A percentile compares a stretch with the other conserved stretches of the same genome.
These are phyloP conservation scores for Vickermania ingenoplastis DNA, from an alignment of 208 protist genomes.

Conservation along the genomic window DNA sequence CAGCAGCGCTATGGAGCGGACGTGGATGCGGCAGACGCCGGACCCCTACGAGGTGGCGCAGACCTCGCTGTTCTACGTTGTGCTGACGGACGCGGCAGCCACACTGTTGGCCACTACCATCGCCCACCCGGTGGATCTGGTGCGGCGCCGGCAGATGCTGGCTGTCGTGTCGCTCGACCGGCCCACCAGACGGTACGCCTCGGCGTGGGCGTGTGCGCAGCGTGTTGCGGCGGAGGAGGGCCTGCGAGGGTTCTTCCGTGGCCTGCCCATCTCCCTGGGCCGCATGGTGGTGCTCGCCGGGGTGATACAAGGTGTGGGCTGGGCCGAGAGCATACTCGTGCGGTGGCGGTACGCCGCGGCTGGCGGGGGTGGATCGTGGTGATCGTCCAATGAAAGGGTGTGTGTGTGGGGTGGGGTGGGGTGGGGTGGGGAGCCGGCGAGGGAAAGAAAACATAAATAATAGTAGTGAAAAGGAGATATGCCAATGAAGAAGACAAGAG, in stretches of 20 bases:
- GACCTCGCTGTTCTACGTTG: no score
- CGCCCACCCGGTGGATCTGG: constrained; percentile 64
- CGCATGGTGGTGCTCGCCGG: constrained; percentile 18
- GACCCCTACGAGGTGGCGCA: neutral
- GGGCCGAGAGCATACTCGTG: neutral
- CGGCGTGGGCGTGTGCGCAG: constrained; percentile 36
- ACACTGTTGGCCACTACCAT: constrained; percentile 39
- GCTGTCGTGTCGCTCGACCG: constrained; percentile 26
- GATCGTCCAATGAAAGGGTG: no score
- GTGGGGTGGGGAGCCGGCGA: no score
- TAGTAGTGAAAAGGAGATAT: no score
- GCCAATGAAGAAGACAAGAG: no score
- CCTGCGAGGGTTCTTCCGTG: constrained; percentile 54
- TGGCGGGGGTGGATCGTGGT: no score
- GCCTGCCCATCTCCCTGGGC: constrained; percentile 41
- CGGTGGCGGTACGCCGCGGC: neutral
- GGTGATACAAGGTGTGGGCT: neutral
- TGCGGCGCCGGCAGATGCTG: constrained; percentile 77
- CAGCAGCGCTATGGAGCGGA: neutral
- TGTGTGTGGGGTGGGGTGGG: no score
- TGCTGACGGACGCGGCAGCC: neutral
- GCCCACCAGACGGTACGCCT: constrained; percentile 51
- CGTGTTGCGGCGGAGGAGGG: constrained; percentile 55
- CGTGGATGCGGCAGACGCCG: neutral
- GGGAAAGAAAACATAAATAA: no score